These are phyloP conservation scores for Talaromyces rugulosus DNA, from an alignment of 2,329 filamentous ascomycete genomes.

Conservation along the genomic window DNA sequence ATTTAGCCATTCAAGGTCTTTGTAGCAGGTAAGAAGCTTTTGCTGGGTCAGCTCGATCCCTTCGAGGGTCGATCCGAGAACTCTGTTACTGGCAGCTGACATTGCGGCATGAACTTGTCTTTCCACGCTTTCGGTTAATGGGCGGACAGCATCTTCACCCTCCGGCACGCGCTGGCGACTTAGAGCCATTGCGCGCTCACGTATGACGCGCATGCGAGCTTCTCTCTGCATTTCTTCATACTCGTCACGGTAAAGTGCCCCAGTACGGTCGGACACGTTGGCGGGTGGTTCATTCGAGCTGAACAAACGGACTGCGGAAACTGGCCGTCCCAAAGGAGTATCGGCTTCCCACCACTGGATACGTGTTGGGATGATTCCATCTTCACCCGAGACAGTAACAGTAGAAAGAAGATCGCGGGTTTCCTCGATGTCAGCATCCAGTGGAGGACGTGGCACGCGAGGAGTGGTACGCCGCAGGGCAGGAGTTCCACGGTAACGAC, in stretches of 20 bases:
- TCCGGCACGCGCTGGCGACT: slow-evolving; percentile 18
- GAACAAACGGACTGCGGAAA: slow-evolving; percentile 10
- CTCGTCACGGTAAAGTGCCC: slow-evolving; percentile 23
- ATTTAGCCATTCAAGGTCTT: slow-evolving; percentile 38
- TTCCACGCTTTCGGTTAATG: slow-evolving; percentile 34
- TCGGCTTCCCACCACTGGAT: slow-evolving; percentile 4
- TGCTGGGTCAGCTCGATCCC: slow-evolving; percentile 34
- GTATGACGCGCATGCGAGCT: slow-evolving; percentile 9
- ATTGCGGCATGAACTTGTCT: slow-evolving; percentile 27
- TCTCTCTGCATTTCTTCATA: slow-evolving; percentile 18
- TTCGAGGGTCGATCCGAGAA: slow-evolving; percentile 28
- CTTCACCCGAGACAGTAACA: neutral
- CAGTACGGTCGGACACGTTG: neutral
- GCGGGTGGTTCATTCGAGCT: neutral
- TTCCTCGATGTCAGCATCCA: slow-evolving; percentile 1
- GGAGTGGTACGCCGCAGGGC: neutral
- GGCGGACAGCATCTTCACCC: slow-evolving; percentile 31
- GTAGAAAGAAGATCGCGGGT: slow-evolving; percentile 1
- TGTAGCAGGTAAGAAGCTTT: slow-evolving; percentile 35
- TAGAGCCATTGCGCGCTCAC: slow-evolving; percentile 1
- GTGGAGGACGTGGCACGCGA: neutral
- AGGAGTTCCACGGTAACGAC: neutral
- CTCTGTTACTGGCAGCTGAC: slow-evolving; percentile 19
- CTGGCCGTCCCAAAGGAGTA: slow-evolving; percentile 7
- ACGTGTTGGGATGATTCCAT: neutral